Evolutionary conservation across 2,329 filamentous ascomycete genomes (phyloP).

Genomic region (Alternaria brassicae): DNA sequence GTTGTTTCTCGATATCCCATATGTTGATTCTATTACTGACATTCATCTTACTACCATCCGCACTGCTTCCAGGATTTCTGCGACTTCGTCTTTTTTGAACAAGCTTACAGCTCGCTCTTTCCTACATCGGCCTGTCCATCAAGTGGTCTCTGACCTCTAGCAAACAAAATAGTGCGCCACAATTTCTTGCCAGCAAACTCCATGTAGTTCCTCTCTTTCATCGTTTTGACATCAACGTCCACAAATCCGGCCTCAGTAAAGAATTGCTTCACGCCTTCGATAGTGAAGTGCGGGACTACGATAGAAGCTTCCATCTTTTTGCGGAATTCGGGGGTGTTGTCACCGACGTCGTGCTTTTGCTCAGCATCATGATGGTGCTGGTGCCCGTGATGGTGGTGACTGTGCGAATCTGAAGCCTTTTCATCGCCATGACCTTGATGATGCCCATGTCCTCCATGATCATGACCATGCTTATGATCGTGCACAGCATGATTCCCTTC

Average conservation of each 20-base stretch:
- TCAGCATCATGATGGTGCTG: conserved; percentile 11
- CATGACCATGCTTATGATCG: conserved; percentile 32
- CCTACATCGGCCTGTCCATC: conserved; percentile 11
- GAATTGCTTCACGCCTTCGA: conserved; percentile 64
- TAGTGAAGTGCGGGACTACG: conserved; percentile 70
- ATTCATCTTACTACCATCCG: too few species aligned
- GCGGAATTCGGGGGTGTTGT: conserved; percentile 12
- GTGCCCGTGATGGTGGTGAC: conserved; percentile 18
- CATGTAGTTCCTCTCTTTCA: conserved; percentile 61
- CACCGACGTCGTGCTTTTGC: conserved; percentile 13
- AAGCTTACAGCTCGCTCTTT: conserved; percentile 36
- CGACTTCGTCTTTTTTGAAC: not conserved
- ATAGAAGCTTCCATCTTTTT: conserved; percentile 61
- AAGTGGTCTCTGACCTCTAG: conserved; percentile 57
- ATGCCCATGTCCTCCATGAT: conserved; percentile 20
- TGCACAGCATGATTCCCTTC: conserved; percentile 36
- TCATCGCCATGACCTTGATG: conserved; percentile 6
- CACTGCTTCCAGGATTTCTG: not conserved
- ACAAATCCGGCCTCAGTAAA: conserved; percentile 68
- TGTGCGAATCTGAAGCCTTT: conserved; percentile 7
- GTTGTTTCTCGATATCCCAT: not conserved
- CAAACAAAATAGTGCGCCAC: conserved; percentile 59
- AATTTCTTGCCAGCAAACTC: conserved; percentile 47
- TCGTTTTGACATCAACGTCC: conserved; percentile 64
- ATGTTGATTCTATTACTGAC: not conserved